Base-by-base conservation (phyloP, 2,329 filamentous ascomycete species). In the Botryotinia calthae region DNA sequence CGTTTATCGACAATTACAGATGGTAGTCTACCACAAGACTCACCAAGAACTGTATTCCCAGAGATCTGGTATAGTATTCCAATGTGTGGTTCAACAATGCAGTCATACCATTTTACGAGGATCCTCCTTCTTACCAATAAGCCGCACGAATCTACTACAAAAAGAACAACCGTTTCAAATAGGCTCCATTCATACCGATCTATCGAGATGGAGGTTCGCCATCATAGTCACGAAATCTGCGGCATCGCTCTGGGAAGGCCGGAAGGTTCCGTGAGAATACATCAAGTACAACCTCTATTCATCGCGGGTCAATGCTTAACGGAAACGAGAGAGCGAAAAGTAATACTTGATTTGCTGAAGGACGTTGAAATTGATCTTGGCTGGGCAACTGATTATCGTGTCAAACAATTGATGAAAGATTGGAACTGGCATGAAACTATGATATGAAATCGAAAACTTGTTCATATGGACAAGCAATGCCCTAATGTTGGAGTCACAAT, bases 41-140 rank as follows among this genome's bases (percentile, higher is more conserved):
- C 77, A 31, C 72, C 76, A 22, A 82, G 72, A 82, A 79, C 79
- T 63, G 83, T 83, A 72, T 87, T 86, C 79, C 84, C 81, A 0
- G 87, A 90, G 77, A 84, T 90, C 20, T 91, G 89, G 88, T 90
- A 89, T 79, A 85, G 86, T 70, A 83, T 88, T 0, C 85, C 89
- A 0, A 87, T 91, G 84, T 91, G 89, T 80, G 88, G 87, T 0
- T 88, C 89, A 3, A 88, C 88, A 1, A 91, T 91, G 85, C 88
- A 90, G 77, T 86, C 85, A 73, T 91, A 90, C 75, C 87, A 91
- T 77, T 90, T 91, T 82, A 88, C 87, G 1, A 85, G 87, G 61
- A 88, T 91, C 18, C 84, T 90, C 7, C 79, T 91, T 0, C 83
- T 89, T 20, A 84, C 90, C 75, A 90, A 91, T 76, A 86, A 87